phyloP scores from a whole-genome alignment of 345 rosid species.

The Carallia brachiata region DNA sequence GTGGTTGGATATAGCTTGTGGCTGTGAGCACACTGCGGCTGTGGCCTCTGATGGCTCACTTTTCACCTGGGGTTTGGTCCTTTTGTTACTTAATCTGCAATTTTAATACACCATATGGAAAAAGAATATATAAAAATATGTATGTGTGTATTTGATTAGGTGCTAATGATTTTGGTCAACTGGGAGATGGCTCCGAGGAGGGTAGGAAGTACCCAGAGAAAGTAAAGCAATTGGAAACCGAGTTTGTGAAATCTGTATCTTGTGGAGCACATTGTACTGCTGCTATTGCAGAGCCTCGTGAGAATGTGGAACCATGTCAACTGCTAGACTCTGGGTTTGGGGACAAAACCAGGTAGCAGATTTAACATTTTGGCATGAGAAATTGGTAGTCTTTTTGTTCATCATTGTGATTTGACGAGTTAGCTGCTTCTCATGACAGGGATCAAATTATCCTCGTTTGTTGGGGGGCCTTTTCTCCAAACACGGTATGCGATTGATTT shows the following conservation, averaged over 20 bases:
- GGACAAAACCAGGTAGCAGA: slow-evolving; percentile 88
- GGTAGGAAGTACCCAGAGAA: slow-evolving; percentile 73
- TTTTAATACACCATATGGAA: not conserved
- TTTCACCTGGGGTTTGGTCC: slow-evolving; percentile 84
- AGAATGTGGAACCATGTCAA: slow-evolving; percentile 65
- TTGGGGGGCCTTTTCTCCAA: slow-evolving; percentile 82
- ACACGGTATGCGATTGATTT: slow-evolving; percentile 42
- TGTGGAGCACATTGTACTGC: slow-evolving; percentile 96
- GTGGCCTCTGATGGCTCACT: slow-evolving; percentile 97
- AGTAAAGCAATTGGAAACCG: slow-evolving; percentile 73
- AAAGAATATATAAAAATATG: too few species aligned
- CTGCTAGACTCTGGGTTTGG: slow-evolving; percentile 94
- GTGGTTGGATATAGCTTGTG: slow-evolving; percentile 91
- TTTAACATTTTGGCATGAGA: not conserved
- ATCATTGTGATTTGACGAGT: not conserved
- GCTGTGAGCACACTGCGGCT: slow-evolving; percentile 89
- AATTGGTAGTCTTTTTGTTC: not conserved
- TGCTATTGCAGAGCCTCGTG: slow-evolving; percentile 77
- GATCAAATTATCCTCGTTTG: slow-evolving; percentile 79
- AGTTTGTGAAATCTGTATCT: slow-evolving; percentile 82
- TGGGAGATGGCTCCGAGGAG: slow-evolving; percentile 97
- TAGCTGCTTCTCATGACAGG: slow-evolving; percentile 41
- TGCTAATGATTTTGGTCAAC: slow-evolving; percentile 88
- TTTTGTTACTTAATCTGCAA: slow-evolving; percentile 13
- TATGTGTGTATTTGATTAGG: slow-evolving; percentile 39